phyloP scores from a whole-genome alignment of 176 grass and related monocot genomes.

The Olyra latifolia region DNA sequence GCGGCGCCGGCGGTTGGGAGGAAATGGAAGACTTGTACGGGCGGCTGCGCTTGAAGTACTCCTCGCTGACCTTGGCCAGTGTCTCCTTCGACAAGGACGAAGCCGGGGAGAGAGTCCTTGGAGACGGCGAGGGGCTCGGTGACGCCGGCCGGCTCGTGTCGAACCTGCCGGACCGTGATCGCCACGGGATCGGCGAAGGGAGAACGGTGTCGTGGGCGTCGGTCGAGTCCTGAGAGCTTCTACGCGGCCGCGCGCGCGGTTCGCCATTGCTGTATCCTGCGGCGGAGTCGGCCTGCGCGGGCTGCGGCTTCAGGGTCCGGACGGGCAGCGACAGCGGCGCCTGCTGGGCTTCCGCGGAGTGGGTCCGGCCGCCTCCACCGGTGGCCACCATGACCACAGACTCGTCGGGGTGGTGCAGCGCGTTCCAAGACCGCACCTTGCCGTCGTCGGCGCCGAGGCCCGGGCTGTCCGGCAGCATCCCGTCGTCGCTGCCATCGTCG shows the following conservation, averaged over 20 bases:
- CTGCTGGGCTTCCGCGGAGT: constrained; percentile 14
- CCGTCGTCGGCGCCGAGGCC: not conserved
- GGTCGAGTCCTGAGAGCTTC: not conserved
- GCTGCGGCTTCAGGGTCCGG: constrained; percentile 49
- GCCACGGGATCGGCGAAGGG: constrained; percentile 92
- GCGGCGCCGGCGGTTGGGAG: constrained; percentile 54
- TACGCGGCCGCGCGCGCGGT: not conserved
- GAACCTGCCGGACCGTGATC: constrained; percentile 49
- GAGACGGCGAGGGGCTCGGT: constrained; percentile 31
- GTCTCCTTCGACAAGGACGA: constrained; percentile 52
- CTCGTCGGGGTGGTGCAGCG: constrained; percentile 43
- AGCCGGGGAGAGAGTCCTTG: constrained; percentile 45
- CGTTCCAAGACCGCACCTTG: constrained; percentile 61
- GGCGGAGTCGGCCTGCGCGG: constrained; percentile 15
- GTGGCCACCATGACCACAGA: constrained; percentile 44
- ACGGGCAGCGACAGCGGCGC: constrained; percentile 58
- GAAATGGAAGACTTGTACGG: constrained; percentile 41
- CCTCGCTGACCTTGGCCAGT: constrained; percentile 52
- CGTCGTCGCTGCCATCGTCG: constrained; percentile 48
- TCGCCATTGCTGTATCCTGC: constrained; percentile 10
- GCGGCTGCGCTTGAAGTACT: constrained; percentile 45
- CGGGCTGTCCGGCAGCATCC: constrained; percentile 16
- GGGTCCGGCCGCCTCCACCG: not conserved
- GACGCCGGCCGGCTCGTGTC: constrained; percentile 29
- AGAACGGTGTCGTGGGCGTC: constrained; percentile 46